phyloP scores from a whole-genome alignment of 345 rosid species.

The Aquilaria sinensis region DNA sequence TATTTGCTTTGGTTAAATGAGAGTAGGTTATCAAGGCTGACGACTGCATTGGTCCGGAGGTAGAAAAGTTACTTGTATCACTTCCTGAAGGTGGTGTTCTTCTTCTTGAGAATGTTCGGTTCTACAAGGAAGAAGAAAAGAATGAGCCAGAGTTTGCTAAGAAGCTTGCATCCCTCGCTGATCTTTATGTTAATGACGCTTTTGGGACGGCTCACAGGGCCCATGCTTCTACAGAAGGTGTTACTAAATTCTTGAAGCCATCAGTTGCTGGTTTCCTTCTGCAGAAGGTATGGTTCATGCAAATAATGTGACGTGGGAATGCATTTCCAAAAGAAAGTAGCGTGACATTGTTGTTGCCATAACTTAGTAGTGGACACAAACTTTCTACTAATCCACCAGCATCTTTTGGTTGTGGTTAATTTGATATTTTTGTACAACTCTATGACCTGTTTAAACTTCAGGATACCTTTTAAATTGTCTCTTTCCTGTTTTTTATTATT shows the following conservation, averaged over 20 bases:
- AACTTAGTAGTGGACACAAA: too few species aligned
- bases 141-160: constrained; percentile 88
- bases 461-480: too few species aligned
- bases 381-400: too few species aligned
- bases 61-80: constrained; percentile 70
- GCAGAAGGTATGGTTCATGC: constrained; percentile 57
- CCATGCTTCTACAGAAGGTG: constrained; percentile 97
- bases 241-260: constrained; percentile 82
- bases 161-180: constrained; percentile 90
- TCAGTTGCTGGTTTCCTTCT: constrained; percentile 93
- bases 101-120: constrained; percentile 88
- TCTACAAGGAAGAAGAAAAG: constrained; percentile 93
- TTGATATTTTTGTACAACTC: too few species aligned
- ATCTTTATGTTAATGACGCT: constrained; percentile 92
- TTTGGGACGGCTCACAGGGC: constrained; percentile 98
- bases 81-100: constrained; percentile 90
- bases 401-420: too few species aligned
- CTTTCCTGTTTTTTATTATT: too few species aligned
- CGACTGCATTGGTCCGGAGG: constrained; percentile 90
- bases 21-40: constrained; percentile 70
- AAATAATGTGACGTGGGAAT: too few species aligned
- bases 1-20: constrained; percentile 1
- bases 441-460: too few species aligned
- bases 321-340: too few species aligned
- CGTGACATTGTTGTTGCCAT: too few species aligned